A percentile compares a stretch with the other conserved stretches of the same genome.
Evolutionary conservation across 768 basidiomycete genomes (phyloP).

Genomic region (Rhizopogon vesiculosus): DNA sequence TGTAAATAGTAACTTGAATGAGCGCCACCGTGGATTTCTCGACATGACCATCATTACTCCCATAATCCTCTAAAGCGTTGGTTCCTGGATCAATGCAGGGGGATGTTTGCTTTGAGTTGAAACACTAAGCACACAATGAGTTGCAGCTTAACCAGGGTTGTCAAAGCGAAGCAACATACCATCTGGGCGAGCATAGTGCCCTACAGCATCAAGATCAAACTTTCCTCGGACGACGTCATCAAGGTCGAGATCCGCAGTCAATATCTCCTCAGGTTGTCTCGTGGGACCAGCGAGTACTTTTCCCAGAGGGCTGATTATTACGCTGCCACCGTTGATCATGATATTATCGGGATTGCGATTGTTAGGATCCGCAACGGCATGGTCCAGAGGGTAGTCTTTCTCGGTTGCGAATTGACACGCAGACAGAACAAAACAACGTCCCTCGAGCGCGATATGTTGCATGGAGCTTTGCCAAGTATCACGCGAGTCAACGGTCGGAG

Average conservation of each 20-base stretch:
- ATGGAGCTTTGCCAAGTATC: constrained; percentile 54
- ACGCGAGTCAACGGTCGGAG: constrained; percentile 60
- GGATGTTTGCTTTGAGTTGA: constrained; percentile 13
- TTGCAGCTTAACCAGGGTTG: background rate
- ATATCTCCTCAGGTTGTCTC: constrained; percentile 43
- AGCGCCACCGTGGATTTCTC: no score
- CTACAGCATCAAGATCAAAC: constrained; percentile 57
- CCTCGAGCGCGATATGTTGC: constrained; percentile 62
- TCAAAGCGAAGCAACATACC: constrained; percentile 29
- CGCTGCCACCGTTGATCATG: constrained; percentile 58
- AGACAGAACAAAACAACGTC: constrained; percentile 63
- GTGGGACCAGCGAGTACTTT: constrained; percentile 57
- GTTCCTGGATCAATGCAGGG: background rate
- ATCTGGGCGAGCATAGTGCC: constrained; percentile 59
- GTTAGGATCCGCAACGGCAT: constrained; percentile 36
- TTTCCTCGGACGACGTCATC: constrained; percentile 54
- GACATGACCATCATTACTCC: background rate
- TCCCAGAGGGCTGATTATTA: constrained; percentile 57
- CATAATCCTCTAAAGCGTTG: background rate
- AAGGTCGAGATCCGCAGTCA: constrained; percentile 55
- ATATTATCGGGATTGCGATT: constrained; percentile 40
- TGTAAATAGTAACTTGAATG: background rate
- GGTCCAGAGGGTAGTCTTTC: constrained; percentile 46
- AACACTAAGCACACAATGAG: constrained; percentile 17
- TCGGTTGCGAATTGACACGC: constrained; percentile 57